Evolutionary conservation across 225 moss, liverwort and hornwort genomes (phyloP).

Genomic region (Polytrichum formosum): DNA sequence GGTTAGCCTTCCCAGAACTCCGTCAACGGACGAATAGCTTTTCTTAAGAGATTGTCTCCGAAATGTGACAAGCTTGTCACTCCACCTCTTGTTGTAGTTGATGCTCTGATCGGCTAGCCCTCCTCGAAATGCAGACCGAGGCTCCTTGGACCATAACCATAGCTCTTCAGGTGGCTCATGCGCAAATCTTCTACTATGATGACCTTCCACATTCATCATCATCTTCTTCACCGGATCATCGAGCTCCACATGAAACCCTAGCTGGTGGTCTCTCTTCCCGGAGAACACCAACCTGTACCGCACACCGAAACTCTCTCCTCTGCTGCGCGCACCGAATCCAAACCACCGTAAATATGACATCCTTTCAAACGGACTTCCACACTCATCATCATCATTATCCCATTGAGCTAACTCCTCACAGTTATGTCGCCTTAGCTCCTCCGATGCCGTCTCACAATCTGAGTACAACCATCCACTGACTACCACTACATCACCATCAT

Average conservation of each 20-base stretch:
- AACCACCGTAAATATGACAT: not conserved
- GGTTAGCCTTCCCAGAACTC: not conserved
- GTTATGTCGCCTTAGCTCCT: slow-evolving; percentile 28
- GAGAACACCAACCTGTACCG: slow-evolving; percentile 63
- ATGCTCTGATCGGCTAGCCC: no score
- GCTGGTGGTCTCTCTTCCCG: slow-evolving; percentile 62
- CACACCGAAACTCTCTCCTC: slow-evolving; percentile 30
- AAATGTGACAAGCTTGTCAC: no score
- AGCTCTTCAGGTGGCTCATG: not conserved
- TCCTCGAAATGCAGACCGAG: slow-evolving; percentile 3
- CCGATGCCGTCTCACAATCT: slow-evolving; percentile 37
- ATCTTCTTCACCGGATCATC: slow-evolving; percentile 22
- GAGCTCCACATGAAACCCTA: slow-evolving; percentile 63
- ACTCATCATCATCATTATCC: not conserved
- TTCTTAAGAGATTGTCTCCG: no score
- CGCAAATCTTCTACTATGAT: not conserved
- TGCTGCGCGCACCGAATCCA: slow-evolving; percentile 1
- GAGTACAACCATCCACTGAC: slow-evolving; percentile 70
- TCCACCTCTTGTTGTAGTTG: not conserved
- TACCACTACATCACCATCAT: slow-evolving; percentile 24
- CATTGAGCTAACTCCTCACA: not conserved
- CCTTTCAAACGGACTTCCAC: slow-evolving; percentile 11
- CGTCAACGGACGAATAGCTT: not conserved
- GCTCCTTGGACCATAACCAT: slow-evolving; percentile 11
- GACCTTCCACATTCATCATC: not conserved